Evolutionary conservation across 129 eudicot genomes (phyloP).

Genomic region (Lactuca saligna): DNA sequence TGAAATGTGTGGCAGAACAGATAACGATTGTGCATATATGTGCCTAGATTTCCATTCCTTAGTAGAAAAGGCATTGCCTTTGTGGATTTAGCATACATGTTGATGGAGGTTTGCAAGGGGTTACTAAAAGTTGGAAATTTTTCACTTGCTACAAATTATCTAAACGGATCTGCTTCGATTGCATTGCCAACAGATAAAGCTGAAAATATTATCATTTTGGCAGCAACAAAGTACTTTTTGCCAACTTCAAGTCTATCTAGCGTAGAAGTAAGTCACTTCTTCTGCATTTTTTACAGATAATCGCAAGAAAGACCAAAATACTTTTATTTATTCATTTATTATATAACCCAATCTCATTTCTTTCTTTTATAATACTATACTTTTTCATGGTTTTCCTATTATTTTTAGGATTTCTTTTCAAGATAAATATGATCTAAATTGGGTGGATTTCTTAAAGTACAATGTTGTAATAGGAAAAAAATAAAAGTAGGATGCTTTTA

Average conservation of each 20-base stretch:
- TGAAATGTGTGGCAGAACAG: constrained; percentile 55
- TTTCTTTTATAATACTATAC: too few relatives aligned
- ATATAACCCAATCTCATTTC: too few relatives aligned
- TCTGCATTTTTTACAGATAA: too few relatives aligned
- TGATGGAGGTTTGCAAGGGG: constrained; percentile 93
- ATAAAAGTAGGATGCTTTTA: too few relatives aligned
- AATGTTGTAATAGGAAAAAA: too few relatives aligned
- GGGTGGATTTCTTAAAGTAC: too few relatives aligned
- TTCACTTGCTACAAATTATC: constrained; percentile 80
- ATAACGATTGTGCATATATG: constrained; percentile 89
- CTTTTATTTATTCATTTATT: too few relatives aligned
- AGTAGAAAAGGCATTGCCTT: constrained; percentile 91
- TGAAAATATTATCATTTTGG: constrained; percentile 87
- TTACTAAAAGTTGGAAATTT: constrained; percentile 94
- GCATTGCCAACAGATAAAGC: constrained; percentile 81
- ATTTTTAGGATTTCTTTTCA: too few relatives aligned
- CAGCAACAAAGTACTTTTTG: constrained; percentile 93
- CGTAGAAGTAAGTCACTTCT: too few relatives aligned
- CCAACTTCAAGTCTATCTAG: constrained; percentile 81
- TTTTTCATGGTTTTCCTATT: too few relatives aligned
- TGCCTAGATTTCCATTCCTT: constrained; percentile 88
- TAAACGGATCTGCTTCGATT: constrained; percentile 78
- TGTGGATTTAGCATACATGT: constrained; percentile 77
- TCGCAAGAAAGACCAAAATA: too few relatives aligned
- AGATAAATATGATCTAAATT: too few relatives aligned